Evolutionary conservation across 257 asterid genomes (phyloP), one percentile per base, ranked within the genome.

Genomic region (Rauvolfia tetraphylla): DNA sequence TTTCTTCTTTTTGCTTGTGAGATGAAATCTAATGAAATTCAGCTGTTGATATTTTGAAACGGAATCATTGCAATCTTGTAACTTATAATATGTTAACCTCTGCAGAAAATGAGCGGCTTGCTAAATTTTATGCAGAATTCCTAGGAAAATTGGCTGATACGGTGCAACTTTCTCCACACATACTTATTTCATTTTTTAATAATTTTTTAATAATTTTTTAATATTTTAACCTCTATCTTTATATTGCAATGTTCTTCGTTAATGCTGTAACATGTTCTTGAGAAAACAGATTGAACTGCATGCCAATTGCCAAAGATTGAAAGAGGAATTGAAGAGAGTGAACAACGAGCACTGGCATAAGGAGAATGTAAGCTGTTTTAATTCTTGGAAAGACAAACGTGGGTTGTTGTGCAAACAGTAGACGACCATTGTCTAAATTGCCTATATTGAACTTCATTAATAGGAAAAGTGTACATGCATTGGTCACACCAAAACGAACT

Each of bases 91-190:
- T 74, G 33, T 56, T 58, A 11, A 57, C 53, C 17, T 31, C 8
- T 74, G 79, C 83, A 85, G 86, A 82, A 78, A 85, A 82, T 75
- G 81, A 77, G 79, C 73, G 88, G n/a, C 79, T 85, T 61, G 78
- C 77, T 46, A 72, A 80, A 61, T 36, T 75, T 15, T 82, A 80
- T 74, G 69, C 77, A 10, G 83, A 77, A 48, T 80, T 77, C 22
- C 72, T 82, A 23, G 59, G 49, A 78, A 82, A 75, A 48, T 63
- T 82, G 71, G 77, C 81, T 42, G 75, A 69, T 61, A 75, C 82
- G 88, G 86, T 85, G 42, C 46, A 59, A 29, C 25, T 74, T 58
- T 59, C 25, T 23, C 27, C 0, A 25, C 53, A 2, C n/a, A n/a
- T n/a, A n/a, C n/a, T n/a, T n/a, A n/a, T n/a, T n/a, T n/a, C n/a